Base-by-base conservation (phyloP, 1,284 basidiomycete genomes). In the Trametes sp. region DNA sequence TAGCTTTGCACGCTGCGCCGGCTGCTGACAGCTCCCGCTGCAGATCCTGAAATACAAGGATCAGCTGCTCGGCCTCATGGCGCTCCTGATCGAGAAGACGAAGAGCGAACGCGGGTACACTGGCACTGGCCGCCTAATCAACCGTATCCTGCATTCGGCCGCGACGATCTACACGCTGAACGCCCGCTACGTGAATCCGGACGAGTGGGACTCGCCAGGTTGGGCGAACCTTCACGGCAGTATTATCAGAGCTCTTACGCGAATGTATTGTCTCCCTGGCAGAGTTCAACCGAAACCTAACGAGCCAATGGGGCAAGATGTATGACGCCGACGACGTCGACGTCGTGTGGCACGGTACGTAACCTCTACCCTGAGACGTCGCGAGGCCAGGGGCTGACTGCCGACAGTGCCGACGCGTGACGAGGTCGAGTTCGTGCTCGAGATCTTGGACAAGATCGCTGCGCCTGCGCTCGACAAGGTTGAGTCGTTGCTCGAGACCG, bases 51-150 rank as follows among this genome's bases (percentile, higher is more conserved):
- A 84, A 64, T 84, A 95, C 76, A 91, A 87, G 73, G 77, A 84
- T 9, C 81, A 88, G 33, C 81, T 98, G 48, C 73, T 98, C 24
- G 82, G 84, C 16, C 80, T 98, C 7, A 73, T 98, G 35, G 77
- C 79, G 2, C 78, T 92, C 54, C 84, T 98, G 44, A 82, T 92
- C 35, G 88, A 93, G 48, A 89, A 88, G 70, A 93, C 94, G 38
- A 91, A 92, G 78, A 92, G 89, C 66, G 97, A 99, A 78, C 87
- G 96, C 63, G 95, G 95, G 19, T 99, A 94, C 76, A 88, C 87
- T 28, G 89, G 92, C 61, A 89, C 90, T 2, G 94, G 93, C 3
- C 86, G 90, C 52, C 79, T 98, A 54, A 82, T 98, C 53, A 88
- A 91, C 48, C 88, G 94, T 54, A 80, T 95, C 16, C 77, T 98